These are phyloP conservation scores for Pouteria glomerata DNA, from an alignment of 148 eudicot genomes.

Conservation along the genomic window DNA sequence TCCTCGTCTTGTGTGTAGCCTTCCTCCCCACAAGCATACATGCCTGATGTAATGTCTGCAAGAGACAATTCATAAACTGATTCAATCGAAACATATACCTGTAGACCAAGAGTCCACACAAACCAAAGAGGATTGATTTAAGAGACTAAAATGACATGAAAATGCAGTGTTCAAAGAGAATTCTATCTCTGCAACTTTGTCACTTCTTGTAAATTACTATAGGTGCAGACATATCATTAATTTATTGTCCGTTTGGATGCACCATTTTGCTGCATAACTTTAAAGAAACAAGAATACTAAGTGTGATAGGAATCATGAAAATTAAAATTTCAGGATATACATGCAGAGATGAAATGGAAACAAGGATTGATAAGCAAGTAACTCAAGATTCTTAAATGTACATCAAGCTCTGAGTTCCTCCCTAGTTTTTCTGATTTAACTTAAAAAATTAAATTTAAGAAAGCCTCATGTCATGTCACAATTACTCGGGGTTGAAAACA, in stretches of 20 bases:
- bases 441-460: background rate
- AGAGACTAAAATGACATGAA: background rate
- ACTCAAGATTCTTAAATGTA: too few relatives aligned
- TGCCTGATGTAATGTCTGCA: constrained; percentile 51
- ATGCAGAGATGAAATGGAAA: too few relatives aligned
- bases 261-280: too few relatives aligned
- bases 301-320: too few relatives aligned
- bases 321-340: too few relatives aligned
- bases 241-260: background rate
- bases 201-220: too few relatives aligned
- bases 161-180: too few relatives aligned
- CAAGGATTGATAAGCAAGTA: too few relatives aligned
- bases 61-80: background rate
- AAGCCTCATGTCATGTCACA: background rate
- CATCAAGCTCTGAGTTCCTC: background rate
- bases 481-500: background rate
- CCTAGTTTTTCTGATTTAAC: background rate
- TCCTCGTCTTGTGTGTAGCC: constrained; percentile 45
- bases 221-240: background rate
- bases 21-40: constrained; percentile 16
- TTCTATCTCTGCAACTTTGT: background rate
- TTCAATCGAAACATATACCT: background rate
- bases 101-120: too few relatives aligned
- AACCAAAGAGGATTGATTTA: too few relatives aligned
- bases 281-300: background rate